Evolutionary conservation across 805 yeast genomes (phyloP).

Genomic region (Candida silvicultrix): DNA sequence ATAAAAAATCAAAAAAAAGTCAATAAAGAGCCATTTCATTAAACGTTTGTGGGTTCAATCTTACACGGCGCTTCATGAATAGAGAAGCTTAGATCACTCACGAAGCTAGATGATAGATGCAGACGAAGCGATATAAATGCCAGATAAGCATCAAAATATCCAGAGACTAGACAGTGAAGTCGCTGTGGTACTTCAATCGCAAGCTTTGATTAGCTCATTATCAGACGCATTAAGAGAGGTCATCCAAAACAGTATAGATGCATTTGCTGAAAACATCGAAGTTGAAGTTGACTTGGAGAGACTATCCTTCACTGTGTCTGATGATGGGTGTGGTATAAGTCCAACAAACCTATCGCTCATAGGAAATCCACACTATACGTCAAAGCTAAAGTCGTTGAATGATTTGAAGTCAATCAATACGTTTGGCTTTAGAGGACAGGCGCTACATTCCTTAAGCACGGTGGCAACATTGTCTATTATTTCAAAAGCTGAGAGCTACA

Average conservation of each 20-base stretch:
- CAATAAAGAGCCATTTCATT: too few species aligned
- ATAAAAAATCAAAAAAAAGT: too few species aligned
- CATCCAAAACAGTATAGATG: conserved; percentile 46
- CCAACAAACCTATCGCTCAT: conserved; percentile 36
- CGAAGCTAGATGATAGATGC: neutral
- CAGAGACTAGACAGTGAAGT: neutral
- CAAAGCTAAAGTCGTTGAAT: conserved; percentile 35
- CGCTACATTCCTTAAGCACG: conserved; percentile 44
- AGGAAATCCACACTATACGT: conserved; percentile 44
- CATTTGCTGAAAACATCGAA: conserved; percentile 33
- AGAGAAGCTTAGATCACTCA: too few species aligned
- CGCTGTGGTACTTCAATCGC: conserved; percentile 20
- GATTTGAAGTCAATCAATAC: conserved; percentile 34
- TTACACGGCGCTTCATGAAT: too few species aligned
- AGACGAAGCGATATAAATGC: neutral
- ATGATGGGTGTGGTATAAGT: conserved; percentile 64
- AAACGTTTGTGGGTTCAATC: too few species aligned
- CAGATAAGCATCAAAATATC: neutral
- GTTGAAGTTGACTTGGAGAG: conserved; percentile 29
- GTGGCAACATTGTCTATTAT: conserved; percentile 36
- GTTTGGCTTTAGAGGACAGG: conserved; percentile 68
- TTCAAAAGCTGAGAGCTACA: conserved; percentile 32
- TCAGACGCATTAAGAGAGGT: conserved; percentile 39
- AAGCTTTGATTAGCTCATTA: conserved; percentile 26
- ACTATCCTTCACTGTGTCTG: conserved; percentile 37